A percentile compares a stretch with the other conserved stretches of the same genome.
Evolutionary conservation across 2,329 filamentous ascomycete genomes (phyloP).

Genomic region (Sclerotinia borealis): DNA sequence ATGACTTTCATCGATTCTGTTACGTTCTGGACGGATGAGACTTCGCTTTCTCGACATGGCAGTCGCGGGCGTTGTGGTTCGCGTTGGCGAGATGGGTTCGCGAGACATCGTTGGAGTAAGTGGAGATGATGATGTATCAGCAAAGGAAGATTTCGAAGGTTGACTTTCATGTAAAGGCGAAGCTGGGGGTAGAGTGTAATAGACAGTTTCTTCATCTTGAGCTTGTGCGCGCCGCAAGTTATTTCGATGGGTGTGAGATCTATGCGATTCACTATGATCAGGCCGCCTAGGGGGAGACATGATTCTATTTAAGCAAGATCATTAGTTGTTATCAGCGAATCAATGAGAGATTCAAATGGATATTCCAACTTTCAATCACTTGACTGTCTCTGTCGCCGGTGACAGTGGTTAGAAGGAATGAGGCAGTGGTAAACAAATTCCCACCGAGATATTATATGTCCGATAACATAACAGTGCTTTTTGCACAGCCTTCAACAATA

Average conservation of each 20-base stretch:
- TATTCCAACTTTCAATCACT: conserved; percentile 6
- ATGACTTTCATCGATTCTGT: conserved; percentile 77
- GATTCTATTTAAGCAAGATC: conserved; percentile 19
- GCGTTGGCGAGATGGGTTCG: conserved; percentile 36
- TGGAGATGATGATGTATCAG: conserved; percentile 50
- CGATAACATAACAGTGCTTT: not conserved
- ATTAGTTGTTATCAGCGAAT: not conserved
- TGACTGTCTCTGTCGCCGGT: not conserved
- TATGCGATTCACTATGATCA: conserved; percentile 46
- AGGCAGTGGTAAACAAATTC: conserved; percentile 1
- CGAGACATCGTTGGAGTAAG: conserved; percentile 41
- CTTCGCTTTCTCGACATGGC: conserved; percentile 68
- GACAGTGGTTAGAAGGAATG: not conserved
- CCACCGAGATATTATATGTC: not conserved
- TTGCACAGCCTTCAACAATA: not conserved
- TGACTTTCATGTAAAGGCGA: conserved; percentile 43
- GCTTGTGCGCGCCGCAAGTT: conserved; percentile 59
- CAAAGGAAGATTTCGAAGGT: conserved; percentile 51
- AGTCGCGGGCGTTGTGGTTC: conserved; percentile 28
- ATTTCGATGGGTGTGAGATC: conserved; percentile 61
- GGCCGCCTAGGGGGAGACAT: conserved; percentile 53
- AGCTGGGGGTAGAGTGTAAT: conserved; percentile 16
- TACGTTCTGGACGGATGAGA: conserved; percentile 82
- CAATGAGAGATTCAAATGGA: conserved; percentile 4
- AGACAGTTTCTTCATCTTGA: conserved; percentile 64